Percentiles rank a stretch among this genome's conserved stretches.
These are phyloP conservation scores for Zygoascus bituminiphila DNA, from an alignment of 805 yeast genomes.

Conservation along the genomic window DNA sequence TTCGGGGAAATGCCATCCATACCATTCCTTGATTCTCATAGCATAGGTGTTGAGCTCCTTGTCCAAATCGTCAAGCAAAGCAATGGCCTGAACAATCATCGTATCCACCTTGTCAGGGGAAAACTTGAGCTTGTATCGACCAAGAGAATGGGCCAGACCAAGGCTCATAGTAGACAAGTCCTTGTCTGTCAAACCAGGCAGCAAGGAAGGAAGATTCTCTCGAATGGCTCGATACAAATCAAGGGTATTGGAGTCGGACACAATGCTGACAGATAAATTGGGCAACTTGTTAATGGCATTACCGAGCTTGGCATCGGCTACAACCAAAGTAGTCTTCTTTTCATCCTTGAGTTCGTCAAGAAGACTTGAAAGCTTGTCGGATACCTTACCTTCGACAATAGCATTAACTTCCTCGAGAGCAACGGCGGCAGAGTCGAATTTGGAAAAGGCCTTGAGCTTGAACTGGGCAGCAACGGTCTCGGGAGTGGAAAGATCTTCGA, in stretches of 20 bases:
- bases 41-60: constrained; percentile 97
- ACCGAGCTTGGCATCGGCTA: constrained; percentile 91
- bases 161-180: constrained; percentile 90
- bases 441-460: constrained; percentile 92
- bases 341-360: constrained; percentile 38
- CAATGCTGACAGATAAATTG: constrained; percentile 77
- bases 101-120: constrained; percentile 98
- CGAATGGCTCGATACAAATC: constrained; percentile 94
- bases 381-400: constrained; percentile 87
- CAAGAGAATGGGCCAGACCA: constrained; percentile 97
- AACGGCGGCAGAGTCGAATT: constrained; percentile 87
- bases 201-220: constrained; percentile 84
- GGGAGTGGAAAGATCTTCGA: constrained; percentile 70
- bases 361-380: constrained; percentile 69
- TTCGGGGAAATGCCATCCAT: constrained; percentile 99
- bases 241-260: constrained; percentile 89
- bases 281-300: constrained; percentile 87
- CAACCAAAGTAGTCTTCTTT: constrained; percentile 76
- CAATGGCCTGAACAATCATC: constrained; percentile 98
- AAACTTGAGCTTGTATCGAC: constrained; percentile 96
- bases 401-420: constrained; percentile 94
- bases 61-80: constrained; percentile 91
- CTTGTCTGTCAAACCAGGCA: constrained; percentile 84
- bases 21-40: constrained; percentile 99
- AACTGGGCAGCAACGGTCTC: constrained; percentile 79